Evolutionary conservation across 148 eudicot genomes (phyloP).

Genomic region (Diospyros kaki): DNA sequence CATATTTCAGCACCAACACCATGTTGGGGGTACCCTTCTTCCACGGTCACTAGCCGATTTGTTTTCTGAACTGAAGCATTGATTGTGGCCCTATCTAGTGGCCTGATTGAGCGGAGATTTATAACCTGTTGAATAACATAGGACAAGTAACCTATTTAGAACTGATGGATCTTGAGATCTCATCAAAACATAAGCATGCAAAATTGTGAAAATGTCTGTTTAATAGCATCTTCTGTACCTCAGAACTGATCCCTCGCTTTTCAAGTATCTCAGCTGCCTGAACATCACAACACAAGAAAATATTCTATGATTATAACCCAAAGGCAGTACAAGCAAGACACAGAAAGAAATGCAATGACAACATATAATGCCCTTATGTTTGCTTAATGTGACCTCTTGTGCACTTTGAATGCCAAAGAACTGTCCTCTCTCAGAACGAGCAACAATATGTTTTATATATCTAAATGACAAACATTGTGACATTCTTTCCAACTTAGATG

Average conservation of each 20-base stretch:
- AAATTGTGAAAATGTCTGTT: not conserved
- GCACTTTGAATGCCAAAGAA: not conserved
- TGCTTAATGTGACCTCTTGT: not conserved
- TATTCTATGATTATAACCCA: not conserved
- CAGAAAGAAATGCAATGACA: not conserved
- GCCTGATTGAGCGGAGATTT: conserved; percentile 83
- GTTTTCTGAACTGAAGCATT: conserved; percentile 85
- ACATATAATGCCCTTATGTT: not conserved
- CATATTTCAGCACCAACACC: conserved; percentile 91
- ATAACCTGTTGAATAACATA: conserved; percentile 42
- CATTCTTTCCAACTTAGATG: not conserved
- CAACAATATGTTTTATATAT: not conserved
- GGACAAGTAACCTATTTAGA: not conserved
- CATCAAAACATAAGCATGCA: too few species aligned
- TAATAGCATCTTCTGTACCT: conserved; percentile 19
- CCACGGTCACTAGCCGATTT: conserved; percentile 67
- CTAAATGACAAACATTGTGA: not conserved
- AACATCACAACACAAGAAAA: not conserved
- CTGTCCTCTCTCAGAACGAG: not conserved
- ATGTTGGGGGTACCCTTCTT: conserved; percentile 93
- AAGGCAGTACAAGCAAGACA: not conserved
- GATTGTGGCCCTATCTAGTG: conserved; percentile 75
- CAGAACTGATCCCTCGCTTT: conserved; percentile 58
- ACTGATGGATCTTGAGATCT: not conserved
- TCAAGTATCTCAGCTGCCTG: conserved; percentile 69